Base-by-base conservation (phyloP, 2,329 filamentous ascomycete species). In the Ophiobolus disseminans region DNA sequence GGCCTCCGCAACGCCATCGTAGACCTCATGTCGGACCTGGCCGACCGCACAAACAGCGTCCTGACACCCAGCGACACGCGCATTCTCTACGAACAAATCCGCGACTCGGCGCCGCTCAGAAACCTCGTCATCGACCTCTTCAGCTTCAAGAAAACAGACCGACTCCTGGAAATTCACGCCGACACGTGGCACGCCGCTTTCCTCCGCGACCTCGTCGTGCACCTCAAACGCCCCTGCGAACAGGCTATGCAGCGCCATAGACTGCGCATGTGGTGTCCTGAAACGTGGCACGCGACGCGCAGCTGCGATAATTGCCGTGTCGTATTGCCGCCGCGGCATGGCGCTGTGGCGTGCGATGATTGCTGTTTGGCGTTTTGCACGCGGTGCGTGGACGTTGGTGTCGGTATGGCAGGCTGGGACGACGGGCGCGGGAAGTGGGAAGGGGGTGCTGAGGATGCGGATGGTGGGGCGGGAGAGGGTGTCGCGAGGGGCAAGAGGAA, bases 61-160 rank as follows among this genome's bases (percentile, higher is more conserved):
- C 75, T 77, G 1, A 81, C 78, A 9, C 78, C 78, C 2, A 68
- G 58, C 41, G 78, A 81, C 55, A 80, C 78, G 8, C 73, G 73
- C 58, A 75, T 79, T 26, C 62, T 81, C 16, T 80, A 79, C 67
- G 75, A 77, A 30, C 58, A 59, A 1, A 74, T 80, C 36, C 66
- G 70, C 34, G 72, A 74, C 28, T 66, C 56, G 3, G 64, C 74
- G 7, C 72, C 73, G 5, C 47, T 81, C 16, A 60, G 75, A 10
- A 58, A 63, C 5, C 66, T 81, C 1, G 68, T 80, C 11, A 65
- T 80, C 23, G 78, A 81, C 51, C 69, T 81, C 7, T 81, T 80
- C 60, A 76, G 76, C 1, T 80, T 79, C 70, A 81, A 81, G 62
- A 80, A 80, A 54, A 81, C 78, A 26, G 78, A 80, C 55, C 73